Evolutionary conservation across 164 flowering plant species (phyloP), one percentile per base, ranked within the genome.

Genomic region (Malania oleifera): DNA sequence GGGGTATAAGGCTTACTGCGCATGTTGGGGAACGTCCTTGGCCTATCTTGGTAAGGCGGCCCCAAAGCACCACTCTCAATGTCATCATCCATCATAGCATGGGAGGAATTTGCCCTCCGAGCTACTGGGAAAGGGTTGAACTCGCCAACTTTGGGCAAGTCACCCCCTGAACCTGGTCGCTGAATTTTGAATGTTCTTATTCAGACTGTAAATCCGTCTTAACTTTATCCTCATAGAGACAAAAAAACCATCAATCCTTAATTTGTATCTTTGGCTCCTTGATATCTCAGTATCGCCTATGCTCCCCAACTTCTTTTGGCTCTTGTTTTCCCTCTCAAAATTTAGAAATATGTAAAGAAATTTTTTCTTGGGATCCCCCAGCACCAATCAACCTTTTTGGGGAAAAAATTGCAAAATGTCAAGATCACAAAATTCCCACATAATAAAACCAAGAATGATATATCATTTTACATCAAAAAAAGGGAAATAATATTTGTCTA

Each of bases 131-230:
- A 75, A 50, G 80, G 68, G 69, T 57, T 77, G 70, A 66, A 73
- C 75, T 85, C 91, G 40, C 81, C 81, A 60, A 67, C 77, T 68
- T 68, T 84, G 85, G 91, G 97, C 81, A 86, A 77, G 50, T 84
- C 85, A 65, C 82, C 91, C 93, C 91, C 98, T 68, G 91, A 88
- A 63, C 82, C 74, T 68, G 78, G 87, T 70, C 84, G 84, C 90
- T 88, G 87, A 76, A 90, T 90, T 73, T 85, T 83, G 80, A 65
- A 59, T 66, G 57, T 27, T 15, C 27, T 61, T 15, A 52, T 28
- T 25, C 13, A 22, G 48, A 23, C 56, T 18, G 15, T 5, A 38
- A 26, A 41, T 6, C 5, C 23, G 6, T 31, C 37, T 52, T 8
- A 52, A 18, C 2, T 18, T 52, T 46, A 13, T 20, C 26, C 50